Evolutionary conservation across 352 stramenopile species (phyloP).

Genomic region (Saprolegnia diclina): DNA sequence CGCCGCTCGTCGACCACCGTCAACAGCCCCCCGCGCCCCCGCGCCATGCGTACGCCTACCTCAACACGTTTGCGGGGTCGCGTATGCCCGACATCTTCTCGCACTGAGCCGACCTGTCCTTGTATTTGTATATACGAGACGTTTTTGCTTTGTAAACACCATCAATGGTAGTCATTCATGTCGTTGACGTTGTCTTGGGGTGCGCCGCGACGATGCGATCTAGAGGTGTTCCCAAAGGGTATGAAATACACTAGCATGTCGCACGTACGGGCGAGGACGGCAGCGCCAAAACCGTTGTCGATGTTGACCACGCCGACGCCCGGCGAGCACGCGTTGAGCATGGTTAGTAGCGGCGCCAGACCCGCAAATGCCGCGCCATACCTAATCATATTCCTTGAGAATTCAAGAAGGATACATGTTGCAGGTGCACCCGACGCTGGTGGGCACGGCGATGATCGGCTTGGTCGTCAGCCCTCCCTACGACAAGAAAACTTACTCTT

Average conservation of each 20-base stretch:
- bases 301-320: conserved; percentile 99
- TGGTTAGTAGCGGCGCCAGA: conserved; percentile 93
- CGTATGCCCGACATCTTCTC: conserved; percentile 1
- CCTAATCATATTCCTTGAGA: conserved; percentile 19
- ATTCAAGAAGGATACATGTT: neutral
- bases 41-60: neutral
- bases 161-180: neutral
- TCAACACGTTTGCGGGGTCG: neutral
- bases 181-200: neutral
- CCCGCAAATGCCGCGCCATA: conserved; percentile 85
- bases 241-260: neutral
- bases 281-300: conserved; percentile 97
- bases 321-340: conserved; percentile 97
- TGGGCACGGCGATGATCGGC: conserved; percentile 87
- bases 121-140: neutral
- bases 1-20: neutral
- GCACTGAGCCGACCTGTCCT: neutral
- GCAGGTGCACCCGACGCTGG: conserved; percentile 88
- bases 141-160: too few relatives aligned
- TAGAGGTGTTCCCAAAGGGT: neutral
- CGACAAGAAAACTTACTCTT: neutral
- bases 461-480: conserved; percentile 74
- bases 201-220: conserved; percentile 15
- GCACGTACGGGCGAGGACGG: conserved; percentile 81
- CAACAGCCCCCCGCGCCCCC: neutral